Evolutionary conservation across 78 protist genomes (phyloP).

Genomic region (Planoprotostelium fungivorum): DNA sequence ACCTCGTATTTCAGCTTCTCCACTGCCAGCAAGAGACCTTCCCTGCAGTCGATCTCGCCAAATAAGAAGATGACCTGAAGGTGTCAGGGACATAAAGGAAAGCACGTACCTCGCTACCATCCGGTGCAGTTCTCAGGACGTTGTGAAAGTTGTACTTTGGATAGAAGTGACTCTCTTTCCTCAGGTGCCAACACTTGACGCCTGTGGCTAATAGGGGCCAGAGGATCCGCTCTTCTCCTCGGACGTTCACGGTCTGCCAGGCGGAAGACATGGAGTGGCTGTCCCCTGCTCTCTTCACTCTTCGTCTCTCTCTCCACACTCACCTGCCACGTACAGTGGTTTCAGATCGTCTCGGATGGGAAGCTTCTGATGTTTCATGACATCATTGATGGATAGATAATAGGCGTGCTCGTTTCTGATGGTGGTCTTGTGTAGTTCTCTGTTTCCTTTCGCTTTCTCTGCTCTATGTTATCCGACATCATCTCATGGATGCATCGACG

Average conservation of each 20-base stretch:
- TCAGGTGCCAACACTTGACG: conserved; percentile 83
- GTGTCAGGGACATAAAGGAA: conserved; percentile 11
- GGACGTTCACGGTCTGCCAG: conserved; percentile 57
- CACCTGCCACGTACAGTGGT: conserved; percentile 59
- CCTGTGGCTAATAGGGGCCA: conserved; percentile 82
- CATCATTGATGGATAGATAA: conserved; percentile 51
- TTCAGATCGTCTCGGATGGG: conserved; percentile 27
- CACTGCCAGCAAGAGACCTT: conserved; percentile 78
- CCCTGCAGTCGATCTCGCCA: conserved; percentile 95
- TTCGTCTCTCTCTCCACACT: no score
- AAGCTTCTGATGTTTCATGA: conserved; percentile 15
- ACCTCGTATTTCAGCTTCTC: conserved; percentile 74
- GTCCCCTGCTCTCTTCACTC: no score
- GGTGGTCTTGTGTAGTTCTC: conserved; percentile 68
- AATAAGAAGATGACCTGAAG: conserved; percentile 50
- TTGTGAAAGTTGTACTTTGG: conserved; percentile 77
- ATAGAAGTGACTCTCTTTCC: conserved; percentile 72
- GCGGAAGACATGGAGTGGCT: conserved; percentile 72
- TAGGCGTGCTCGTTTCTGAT: conserved; percentile 88
- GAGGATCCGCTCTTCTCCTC: conserved; percentile 33
- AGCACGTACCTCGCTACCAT: conserved; percentile 16
- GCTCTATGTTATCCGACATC: neutral
- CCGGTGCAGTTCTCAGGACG: conserved; percentile 39
- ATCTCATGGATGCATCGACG: no score
- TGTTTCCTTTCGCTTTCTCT: conserved; percentile 19